Conservation (phyloP, 2,329 filamentous ascomycete species). For the Biscogniauxia mediterranea region DNA sequence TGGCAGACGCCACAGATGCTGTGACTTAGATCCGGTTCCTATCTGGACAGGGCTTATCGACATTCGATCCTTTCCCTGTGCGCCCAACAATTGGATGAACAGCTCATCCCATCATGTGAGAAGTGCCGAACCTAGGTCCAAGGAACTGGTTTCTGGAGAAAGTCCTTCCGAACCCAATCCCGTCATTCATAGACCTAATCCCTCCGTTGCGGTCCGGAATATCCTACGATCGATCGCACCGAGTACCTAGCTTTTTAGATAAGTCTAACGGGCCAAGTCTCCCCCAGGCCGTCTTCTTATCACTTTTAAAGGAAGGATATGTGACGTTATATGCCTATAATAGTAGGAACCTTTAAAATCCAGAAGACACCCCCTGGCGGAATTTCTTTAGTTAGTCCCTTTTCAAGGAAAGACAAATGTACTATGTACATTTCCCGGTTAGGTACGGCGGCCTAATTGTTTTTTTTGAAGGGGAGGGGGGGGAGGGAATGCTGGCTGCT, state of each 20-base stretch:
- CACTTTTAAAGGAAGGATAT: background rate
- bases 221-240: background rate
- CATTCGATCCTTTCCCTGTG: background rate
- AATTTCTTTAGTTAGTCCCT: background rate
- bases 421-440: slow-evolving; percentile 1
- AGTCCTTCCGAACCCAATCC: slow-evolving; percentile 20
- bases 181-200: slow-evolving; percentile 8
- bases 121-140: slow-evolving; percentile 23
- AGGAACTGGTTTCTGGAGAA: slow-evolving; percentile 25
- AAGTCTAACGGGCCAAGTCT: background rate
- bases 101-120: slow-evolving; percentile 2
- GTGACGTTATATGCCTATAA: background rate
- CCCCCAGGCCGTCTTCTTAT: background rate
- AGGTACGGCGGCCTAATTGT: background rate
- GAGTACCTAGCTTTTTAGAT: background rate
- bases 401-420: background rate
- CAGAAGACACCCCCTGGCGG: background rate
- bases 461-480: background rate
- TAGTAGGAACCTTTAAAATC: background rate
- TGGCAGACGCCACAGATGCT: background rate
- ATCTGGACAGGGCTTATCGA: background rate
- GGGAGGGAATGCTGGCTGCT: background rate
- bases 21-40: background rate
- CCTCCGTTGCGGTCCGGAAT: background rate
- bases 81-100: background rate